phyloP scores from a whole-genome alignment of 1,284 basidiomycete species.

The Amylostereum chailletii region DNA sequence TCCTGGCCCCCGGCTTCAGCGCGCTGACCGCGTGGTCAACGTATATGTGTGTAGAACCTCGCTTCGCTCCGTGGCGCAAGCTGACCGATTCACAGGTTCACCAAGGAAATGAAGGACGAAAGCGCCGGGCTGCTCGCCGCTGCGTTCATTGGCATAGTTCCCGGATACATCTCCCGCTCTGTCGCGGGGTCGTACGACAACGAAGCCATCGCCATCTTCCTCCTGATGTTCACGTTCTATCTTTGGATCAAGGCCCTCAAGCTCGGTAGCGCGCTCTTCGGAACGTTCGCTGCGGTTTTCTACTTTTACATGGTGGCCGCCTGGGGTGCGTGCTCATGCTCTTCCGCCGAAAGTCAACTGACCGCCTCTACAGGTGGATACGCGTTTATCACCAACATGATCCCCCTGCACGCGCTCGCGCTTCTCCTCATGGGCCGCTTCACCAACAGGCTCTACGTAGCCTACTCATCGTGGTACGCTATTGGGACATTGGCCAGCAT shows the following conservation, averaged over 20 bases:
- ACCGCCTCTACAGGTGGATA: constrained; percentile 65
- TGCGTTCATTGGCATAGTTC: constrained; percentile 97
- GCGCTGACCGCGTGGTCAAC: constrained; percentile 97
- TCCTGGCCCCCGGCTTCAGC: constrained; percentile 94
- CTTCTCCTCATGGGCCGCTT: constrained; percentile 97
- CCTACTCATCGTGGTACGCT: constrained; percentile 96
- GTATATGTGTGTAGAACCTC: constrained; percentile 61
- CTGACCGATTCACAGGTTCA: constrained; percentile 53
- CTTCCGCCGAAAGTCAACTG: constrained; percentile 1
- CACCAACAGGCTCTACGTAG: constrained; percentile 87
- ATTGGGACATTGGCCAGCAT: constrained; percentile 96
- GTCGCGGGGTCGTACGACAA: constrained; percentile 99
- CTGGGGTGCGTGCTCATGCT: constrained; percentile 64
- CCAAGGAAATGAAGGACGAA: constrained; percentile 89
- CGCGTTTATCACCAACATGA: constrained; percentile 99
- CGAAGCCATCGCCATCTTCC: constrained; percentile 99
- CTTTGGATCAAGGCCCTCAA: constrained; percentile 97
- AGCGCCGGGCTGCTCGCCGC: constrained; percentile 94
- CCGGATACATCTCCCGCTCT: constrained; percentile 97
- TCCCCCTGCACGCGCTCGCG: constrained; percentile 90
- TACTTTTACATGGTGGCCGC: constrained; percentile 99
- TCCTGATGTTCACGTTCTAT: constrained; percentile 99
- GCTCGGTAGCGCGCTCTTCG: constrained; percentile 87
- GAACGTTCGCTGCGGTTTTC: constrained; percentile 87
- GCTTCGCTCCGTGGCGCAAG: background rate